Base-by-base conservation (phyloP, 805 yeast genomes). In the Cyberlindnera meyerae region DNA sequence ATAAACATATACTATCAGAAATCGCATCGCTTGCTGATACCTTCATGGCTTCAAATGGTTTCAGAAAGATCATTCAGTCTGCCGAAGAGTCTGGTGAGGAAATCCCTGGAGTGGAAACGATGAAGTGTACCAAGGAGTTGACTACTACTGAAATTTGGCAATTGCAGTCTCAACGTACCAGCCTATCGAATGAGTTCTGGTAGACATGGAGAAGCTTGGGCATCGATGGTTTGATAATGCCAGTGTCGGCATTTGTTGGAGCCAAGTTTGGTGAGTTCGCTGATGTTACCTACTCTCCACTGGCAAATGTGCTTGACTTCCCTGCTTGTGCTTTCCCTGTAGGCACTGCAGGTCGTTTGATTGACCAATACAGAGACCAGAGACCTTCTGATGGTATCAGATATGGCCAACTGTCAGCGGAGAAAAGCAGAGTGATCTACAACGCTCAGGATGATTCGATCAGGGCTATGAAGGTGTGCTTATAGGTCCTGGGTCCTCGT, bases 241-340 rank as follows among this genome's bases (percentile, higher is more conserved):
- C 78, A 1, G 71, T 65, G 1, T 58, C 71, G n/a, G 68, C 76
- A 12, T 64, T 62, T 40, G 62, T 59, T 4, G 33, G 41, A 5
- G 35, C 39, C 12, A 47, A 49, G 11, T 53, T 60, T 29, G 72
- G 70, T 2, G 53, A 53, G 27, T 64, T 67, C 22, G 61, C 72
- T 14, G 80, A 75, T 50, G 70, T 63, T 8, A 58, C 74, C 11
- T 59, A 81, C 55, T 77, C 85, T 2, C 66, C 73, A 15, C 56
- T 68, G 52, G 65, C 72, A 51, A 77, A 77, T 52, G 63, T 71
- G n/a, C 52, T 76, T 6, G 83, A 77, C 51, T 74, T 75, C 47
- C 59, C 78, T 12, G 70, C 72, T 29, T 77, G 77, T 28, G 68
- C 70, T 1, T 48, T 80, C 31, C 87, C 87, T 0, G 75, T 76